Evolutionary conservation across 768 basidiomycete genomes (phyloP), one percentile per base, ranked within the genome.

Genomic region (Astraeus odoratus): DNA sequence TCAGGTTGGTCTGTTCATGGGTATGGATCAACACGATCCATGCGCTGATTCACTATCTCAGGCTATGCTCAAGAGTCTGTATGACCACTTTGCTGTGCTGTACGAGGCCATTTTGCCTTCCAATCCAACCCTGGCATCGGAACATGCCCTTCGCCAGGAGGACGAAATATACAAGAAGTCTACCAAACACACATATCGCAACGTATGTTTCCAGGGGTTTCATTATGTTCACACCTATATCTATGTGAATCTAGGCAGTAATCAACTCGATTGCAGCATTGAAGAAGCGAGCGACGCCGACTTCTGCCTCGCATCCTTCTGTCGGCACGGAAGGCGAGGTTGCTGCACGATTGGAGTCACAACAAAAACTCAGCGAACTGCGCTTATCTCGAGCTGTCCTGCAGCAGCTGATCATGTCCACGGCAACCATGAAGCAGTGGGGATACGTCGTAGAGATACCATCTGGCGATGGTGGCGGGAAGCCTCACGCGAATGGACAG

Each of bases 71-170:
- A 84, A 83, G 61, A 74, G 68, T 0, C 66, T 93, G 9, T 83
- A 81, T 54, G 78, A 85, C 20, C 83, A 86, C 55, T 93, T 88
- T 56, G 51, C 68, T 24, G 67, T 79, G 19, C 67, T 93, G 2
- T 93, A 93, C 66, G 66, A 76, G 8, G 46, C 64, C 8, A 66
- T 91, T 37, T 63, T 76, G 3, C 63, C 76, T 2, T 47, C 63
- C 12, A 71, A 81, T 47, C 80, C 85, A 0, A 66, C 71, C 19
- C 60, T 93, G 16, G 85, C 89, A 0, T 67, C 81, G 0, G 81
- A 89, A 43, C 86, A 95, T 65, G 81, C 92, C 3, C 72, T 91
- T 8, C 75, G 68, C 39, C 90, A 95, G 56, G 92, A 95, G 57
- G 76, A 78, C 26, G 83, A 90, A 48, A 73, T 91, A 0, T 92